phyloP scores from a whole-genome alignment of 371 early-diverging fungal species.

The Apophysomyces trapeziformis region DNA sequence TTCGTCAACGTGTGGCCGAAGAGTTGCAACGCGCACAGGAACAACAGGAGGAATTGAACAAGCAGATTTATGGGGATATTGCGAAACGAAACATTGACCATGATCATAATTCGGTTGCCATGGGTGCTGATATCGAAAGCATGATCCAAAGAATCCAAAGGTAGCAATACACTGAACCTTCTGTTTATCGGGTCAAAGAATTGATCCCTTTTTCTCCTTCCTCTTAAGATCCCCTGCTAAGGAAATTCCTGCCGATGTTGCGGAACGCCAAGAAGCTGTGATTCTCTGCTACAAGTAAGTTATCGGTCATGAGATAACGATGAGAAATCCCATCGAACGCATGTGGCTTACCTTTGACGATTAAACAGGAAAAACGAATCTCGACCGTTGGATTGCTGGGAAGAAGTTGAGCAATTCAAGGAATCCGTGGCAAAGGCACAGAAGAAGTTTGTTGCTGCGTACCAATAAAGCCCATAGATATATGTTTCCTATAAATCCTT shows the following conservation, averaged over 20 bases:
- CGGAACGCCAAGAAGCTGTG: conserved; percentile 49
- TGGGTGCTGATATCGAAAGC: conserved; percentile 47
- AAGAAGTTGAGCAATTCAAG: conserved; percentile 70
- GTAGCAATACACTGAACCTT: conserved; percentile 16
- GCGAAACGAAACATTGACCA: conserved; percentile 48
- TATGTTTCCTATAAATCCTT: no score
- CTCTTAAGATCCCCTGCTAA: conserved; percentile 39
- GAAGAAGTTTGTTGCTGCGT: conserved; percentile 53
- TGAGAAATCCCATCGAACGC: no score
- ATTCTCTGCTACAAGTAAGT: conserved; percentile 53
- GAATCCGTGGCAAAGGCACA: conserved; percentile 57
- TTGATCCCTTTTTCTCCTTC: not conserved
- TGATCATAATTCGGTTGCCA: conserved; percentile 50
- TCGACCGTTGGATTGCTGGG: conserved; percentile 72
- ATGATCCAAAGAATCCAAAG: conserved; percentile 54
- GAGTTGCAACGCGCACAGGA: conserved; percentile 40
- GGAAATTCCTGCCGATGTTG: conserved; percentile 44
- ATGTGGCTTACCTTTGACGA: not conserved
- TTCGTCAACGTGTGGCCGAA: conserved; percentile 49
- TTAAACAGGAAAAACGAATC: conserved; percentile 45
- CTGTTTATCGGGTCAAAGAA: not conserved
- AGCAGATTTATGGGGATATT: conserved; percentile 39
- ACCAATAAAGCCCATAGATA: conserved; percentile 35
- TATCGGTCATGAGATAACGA: not conserved
- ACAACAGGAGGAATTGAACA: conserved; percentile 34